A percentile compares a stretch with the other conserved stretches of the same genome.
These are phyloP conservation scores for Rhodosporidiobolus sp. DNA, from an alignment of 768 basidiomycete genomes.

Conservation along the genomic window DNA sequence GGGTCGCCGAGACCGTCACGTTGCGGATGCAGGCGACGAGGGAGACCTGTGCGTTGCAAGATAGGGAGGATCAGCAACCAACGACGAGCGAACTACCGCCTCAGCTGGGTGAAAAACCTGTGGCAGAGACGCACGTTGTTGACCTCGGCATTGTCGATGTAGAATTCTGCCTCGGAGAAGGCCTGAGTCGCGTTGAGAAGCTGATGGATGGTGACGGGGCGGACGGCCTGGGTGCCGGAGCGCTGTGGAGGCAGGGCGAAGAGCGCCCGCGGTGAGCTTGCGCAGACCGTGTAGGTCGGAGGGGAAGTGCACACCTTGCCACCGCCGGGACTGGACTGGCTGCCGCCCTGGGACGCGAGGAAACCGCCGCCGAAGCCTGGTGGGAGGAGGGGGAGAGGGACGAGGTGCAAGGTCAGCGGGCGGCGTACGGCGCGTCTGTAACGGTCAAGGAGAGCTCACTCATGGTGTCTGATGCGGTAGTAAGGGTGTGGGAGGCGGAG, in stretches of 20 bases:
- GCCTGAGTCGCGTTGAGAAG: constrained; percentile 71
- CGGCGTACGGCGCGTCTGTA: background rate
- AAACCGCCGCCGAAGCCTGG: constrained; percentile 13
- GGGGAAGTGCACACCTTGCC: constrained; percentile 6
- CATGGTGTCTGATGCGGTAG: background rate
- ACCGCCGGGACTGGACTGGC: constrained; percentile 7
- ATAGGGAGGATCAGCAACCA: background rate
- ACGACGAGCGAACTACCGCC: too few relatives aligned
- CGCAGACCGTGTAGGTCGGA: too few relatives aligned
- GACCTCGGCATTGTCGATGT: constrained; percentile 72
- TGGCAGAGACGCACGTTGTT: constrained; percentile 75
- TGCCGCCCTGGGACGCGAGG: constrained; percentile 14
- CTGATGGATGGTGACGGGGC: constrained; percentile 76
- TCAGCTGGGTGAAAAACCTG: too few relatives aligned
- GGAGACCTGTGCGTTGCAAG: constrained; percentile 57
- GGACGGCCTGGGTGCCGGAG: constrained; percentile 51
- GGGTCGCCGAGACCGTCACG: constrained; percentile 70
- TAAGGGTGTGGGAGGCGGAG: background rate
- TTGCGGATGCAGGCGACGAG: constrained; percentile 70
- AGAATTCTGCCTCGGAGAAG: constrained; percentile 85
- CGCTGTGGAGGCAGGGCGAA: constrained; percentile 9
- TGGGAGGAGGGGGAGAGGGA: background rate
- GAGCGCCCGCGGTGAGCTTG: background rate
- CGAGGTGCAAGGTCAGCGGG: background rate
- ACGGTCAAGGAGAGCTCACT: background rate